Evolutionary conservation across 768 basidiomycete genomes (phyloP).

Genomic region (Gautieria morchelliformis): DNA sequence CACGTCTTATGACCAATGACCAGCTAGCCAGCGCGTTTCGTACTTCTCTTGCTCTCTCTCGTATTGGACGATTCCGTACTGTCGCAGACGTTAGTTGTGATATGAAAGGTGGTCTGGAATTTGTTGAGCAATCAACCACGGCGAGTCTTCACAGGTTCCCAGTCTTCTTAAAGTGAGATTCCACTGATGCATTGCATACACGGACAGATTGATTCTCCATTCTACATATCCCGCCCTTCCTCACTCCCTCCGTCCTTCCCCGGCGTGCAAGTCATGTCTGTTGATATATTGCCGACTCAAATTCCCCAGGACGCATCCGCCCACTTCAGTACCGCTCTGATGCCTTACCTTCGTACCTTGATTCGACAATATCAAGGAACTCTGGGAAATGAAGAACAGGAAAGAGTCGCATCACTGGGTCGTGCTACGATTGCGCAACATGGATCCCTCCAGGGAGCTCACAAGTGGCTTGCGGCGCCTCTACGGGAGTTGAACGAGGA

Average conservation of each 20-base stretch:
- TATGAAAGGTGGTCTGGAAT: constrained; percentile 82
- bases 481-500: constrained; percentile 35
- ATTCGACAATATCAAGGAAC: constrained; percentile 31
- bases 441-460: constrained; percentile 44
- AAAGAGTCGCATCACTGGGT: constrained; percentile 37
- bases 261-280: constrained; percentile 68
- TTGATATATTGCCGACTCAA: constrained; percentile 84
- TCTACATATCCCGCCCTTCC: constrained; percentile 42
- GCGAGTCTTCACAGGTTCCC: constrained; percentile 31
- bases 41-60: constrained; percentile 38
- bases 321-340: constrained; percentile 59
- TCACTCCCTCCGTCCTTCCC: constrained; percentile 37
- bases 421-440: constrained; percentile 59
- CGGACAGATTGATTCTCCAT: constrained; percentile 38
- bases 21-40: constrained; percentile 45
- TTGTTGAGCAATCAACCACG: constrained; percentile 68
- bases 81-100: constrained; percentile 90
- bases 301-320: constrained; percentile 74
- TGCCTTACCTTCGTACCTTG: constrained; percentile 58
- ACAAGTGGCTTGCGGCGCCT: constrained; percentile 48
- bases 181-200: no score
- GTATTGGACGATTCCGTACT: constrained; percentile 35
- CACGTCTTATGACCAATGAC: constrained; percentile 64
- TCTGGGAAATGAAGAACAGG: constrained; percentile 15
- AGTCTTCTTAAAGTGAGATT: not conserved